Evolutionary conservation across 2,329 filamentous ascomycete genomes (phyloP).

Genomic region (Hypoxylon sp.): DNA sequence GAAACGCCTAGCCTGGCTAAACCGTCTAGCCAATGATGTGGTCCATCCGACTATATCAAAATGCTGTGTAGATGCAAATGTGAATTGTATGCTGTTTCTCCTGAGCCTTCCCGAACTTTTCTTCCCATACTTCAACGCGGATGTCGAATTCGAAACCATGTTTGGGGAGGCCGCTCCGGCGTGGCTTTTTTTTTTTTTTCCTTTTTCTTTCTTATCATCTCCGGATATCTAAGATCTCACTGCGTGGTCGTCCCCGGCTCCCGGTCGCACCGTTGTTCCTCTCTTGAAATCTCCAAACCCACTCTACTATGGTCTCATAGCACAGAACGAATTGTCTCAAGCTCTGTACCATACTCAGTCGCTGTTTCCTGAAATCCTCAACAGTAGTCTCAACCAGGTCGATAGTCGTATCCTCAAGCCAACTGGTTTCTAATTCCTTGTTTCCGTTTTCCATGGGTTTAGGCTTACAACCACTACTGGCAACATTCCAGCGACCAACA

Average conservation of each 20-base stretch:
- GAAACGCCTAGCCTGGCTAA: constrained; percentile 22
- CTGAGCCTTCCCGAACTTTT: constrained; percentile 12
- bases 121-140: not conserved
- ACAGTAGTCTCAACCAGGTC: constrained; percentile 91
- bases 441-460: constrained; percentile 12
- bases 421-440: constrained; percentile 64
- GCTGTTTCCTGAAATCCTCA: constrained; percentile 88
- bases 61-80: constrained; percentile 41
- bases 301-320: constrained; percentile 94
- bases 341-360: constrained; percentile 97
- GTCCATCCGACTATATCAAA: constrained; percentile 32
- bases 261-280: constrained; percentile 38
- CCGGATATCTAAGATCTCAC: constrained; percentile 51
- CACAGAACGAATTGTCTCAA: constrained; percentile 94
- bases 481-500: constrained; percentile 40
- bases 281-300: constrained; percentile 71
- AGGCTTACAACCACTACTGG: constrained; percentile 19
- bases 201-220: constrained; percentile 33
- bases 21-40: constrained; percentile 38
- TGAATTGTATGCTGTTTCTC: constrained; percentile 32
- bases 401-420: constrained; percentile 76
- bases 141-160: constrained; percentile 1
- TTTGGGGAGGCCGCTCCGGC: not conserved
- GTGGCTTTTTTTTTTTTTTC: no score
- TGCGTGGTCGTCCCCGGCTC: constrained; percentile 50